phyloP scores from a whole-genome alignment of 2,329 filamentous ascomycete genomes.

The Echinosphaeria canescens region DNA sequence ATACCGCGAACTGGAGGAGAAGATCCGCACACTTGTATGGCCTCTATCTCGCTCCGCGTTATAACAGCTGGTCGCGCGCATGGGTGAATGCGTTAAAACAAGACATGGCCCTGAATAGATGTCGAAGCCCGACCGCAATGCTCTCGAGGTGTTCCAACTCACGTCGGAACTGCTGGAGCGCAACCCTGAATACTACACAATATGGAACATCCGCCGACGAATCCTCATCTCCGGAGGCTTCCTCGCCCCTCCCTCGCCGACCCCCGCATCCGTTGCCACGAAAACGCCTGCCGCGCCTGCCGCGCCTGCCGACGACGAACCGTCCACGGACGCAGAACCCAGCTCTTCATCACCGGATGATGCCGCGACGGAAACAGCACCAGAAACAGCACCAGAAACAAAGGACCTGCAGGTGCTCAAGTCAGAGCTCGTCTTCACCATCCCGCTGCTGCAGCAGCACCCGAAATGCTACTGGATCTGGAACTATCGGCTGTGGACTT shows the following conservation, averaged over 20 bases:
- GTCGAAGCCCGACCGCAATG: too few species aligned
- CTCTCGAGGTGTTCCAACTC: conserved; percentile 41
- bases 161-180: conserved; percentile 52
- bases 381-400: conserved; percentile 4
- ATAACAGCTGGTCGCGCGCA: conserved; percentile 2
- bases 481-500: conserved; percentile 81
- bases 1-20: conserved; percentile 50
- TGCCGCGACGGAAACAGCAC: conserved; percentile 3
- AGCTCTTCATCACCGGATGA: too few species aligned
- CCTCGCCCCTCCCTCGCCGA: too few species aligned
- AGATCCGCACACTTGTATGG: conserved; percentile 45
- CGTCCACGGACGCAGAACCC: too few species aligned
- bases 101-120: too few species aligned
- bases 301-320: conserved; percentile 9
- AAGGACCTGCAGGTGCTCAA: conserved; percentile 31
- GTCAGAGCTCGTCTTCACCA: conserved; percentile 59
- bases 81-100: too few species aligned
- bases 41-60: conserved; percentile 1
- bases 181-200: conserved; percentile 78
- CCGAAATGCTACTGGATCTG: conserved; percentile 99
- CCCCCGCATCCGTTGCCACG: conserved; percentile 25
- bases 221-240: conserved; percentile 38
- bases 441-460: conserved; percentile 63
- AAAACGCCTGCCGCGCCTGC: conserved; percentile 29
- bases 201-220: conserved; percentile 74